phyloP scores from a whole-genome alignment of 257 asterid genomes.

The Fraxinus anomala region DNA sequence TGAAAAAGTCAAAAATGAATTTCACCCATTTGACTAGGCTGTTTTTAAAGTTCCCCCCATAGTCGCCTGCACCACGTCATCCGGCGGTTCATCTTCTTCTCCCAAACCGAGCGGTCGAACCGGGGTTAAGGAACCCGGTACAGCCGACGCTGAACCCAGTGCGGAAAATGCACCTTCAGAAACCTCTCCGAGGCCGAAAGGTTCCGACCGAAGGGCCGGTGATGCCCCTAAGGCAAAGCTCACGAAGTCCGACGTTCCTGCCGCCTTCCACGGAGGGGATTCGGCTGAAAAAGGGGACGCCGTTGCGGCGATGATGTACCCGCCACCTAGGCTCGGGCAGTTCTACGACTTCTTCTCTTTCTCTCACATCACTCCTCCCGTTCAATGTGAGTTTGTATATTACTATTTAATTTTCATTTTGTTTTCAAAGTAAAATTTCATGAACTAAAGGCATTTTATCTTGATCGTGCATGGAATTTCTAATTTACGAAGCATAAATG shows the following conservation, averaged over 20 bases:
- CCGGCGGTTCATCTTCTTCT: constrained; percentile 53
- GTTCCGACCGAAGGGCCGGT: constrained; percentile 42
- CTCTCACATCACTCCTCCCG: constrained; percentile 77
- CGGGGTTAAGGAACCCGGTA: constrained; percentile 39
- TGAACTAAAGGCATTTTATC: not conserved
- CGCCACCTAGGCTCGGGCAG: constrained; percentile 80
- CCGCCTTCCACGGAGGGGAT: constrained; percentile 34
- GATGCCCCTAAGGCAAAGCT: constrained; percentile 42
- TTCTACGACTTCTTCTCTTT: constrained; percentile 84
- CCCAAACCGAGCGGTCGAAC: constrained; percentile 43
- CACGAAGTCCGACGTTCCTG: constrained; percentile 36
- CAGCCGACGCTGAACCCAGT: constrained; percentile 35
- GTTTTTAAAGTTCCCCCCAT: no score
- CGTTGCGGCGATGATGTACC: constrained; percentile 57
- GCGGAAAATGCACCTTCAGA: constrained; percentile 36
- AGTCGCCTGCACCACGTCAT: constrained; percentile 65
- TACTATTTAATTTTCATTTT: not conserved
- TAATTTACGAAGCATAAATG: not conserved
- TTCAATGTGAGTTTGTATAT: constrained; percentile 60
- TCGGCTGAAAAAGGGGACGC: constrained; percentile 44
- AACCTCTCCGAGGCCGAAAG: constrained; percentile 35
- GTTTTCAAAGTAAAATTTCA: not conserved
- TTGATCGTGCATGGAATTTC: not conserved
- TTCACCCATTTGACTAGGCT: no score
- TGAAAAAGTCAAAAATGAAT: no score